Evolutionary conservation across 164 flowering plant genomes (phyloP), one percentile per base, ranked within the genome.

Genomic region (Macadamia tetraphylla): DNA sequence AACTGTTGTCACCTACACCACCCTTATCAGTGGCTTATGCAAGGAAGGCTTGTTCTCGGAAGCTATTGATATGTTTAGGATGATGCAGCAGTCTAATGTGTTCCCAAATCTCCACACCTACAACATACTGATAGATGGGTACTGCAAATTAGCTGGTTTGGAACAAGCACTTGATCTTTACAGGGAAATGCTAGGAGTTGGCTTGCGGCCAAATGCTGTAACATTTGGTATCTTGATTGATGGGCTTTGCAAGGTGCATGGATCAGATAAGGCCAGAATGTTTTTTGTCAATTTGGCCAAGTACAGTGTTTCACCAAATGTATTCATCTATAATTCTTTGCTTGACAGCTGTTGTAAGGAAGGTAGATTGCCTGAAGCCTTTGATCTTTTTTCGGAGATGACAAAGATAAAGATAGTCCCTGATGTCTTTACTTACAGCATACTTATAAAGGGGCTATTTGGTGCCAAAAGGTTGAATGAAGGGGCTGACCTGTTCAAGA

Each of bases 391-490:
- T 72, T 62, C 73, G 0, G 88, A 86, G 66, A 86, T 92, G 89
- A 67, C 71, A 71, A 81, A 64, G 46, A 42, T 73, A 14, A 67
- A 69, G 44, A 58, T 86, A 58, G 43, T 31, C 2, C 89, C 91
- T 0, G 88, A 88, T 80, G 78, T 81, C 11, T 77, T 73, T 76
- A 90, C 93, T 51, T 92, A 82, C 73, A 79, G 81, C 55, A 88
- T 80, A 56, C 88, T 90, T 13, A 78, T 88, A 48, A 84, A 82
- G 63, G 90, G 94, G n/a, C 71, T 85, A 10, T 88, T 86, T 70
- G 56, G 65, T 43, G 53, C 29, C 29, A 81, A 77, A 46, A 80
- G 79, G 70, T 71, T 82, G 43, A 74, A 65, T 40, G 96, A 88
- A 73, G 94, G 83, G 12, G 65, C 66, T 46, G 73, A 8, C 12